phyloP scores from a whole-genome alignment of 2,329 filamentous ascomycete genomes.

The Emydomyces testavorans region DNA sequence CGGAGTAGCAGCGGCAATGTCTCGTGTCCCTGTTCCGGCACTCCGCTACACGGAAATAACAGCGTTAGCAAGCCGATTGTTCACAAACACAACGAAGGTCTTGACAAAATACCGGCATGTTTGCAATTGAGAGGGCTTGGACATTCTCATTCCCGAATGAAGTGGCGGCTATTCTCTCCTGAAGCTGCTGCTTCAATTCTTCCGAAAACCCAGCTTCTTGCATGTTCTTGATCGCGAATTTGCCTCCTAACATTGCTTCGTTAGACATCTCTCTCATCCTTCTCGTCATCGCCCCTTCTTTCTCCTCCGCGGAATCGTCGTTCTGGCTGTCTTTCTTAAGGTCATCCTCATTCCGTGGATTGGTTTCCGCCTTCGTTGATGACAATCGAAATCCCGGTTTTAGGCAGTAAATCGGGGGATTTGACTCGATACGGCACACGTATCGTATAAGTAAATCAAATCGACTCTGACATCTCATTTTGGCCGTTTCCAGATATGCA shows the following conservation, averaged over 20 bases:
- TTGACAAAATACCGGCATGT: constrained; percentile 37
- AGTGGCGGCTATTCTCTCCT: constrained; percentile 48
- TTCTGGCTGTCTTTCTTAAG: constrained; percentile 1
- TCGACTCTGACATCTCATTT: constrained; percentile 6
- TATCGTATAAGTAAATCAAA: constrained; percentile 15
- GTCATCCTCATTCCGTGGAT: constrained; percentile 12
- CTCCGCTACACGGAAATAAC: constrained; percentile 29
- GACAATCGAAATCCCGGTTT: not conserved
- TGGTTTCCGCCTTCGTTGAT: constrained; percentile 7
- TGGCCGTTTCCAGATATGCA: not conserved
- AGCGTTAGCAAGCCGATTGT: not conserved
- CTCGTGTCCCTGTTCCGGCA: constrained; percentile 57
- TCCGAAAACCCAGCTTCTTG: constrained; percentile 52
- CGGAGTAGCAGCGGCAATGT: constrained; percentile 53
- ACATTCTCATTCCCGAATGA: constrained; percentile 45
- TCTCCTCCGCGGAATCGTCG: constrained; percentile 20
- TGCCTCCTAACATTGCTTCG: constrained; percentile 45
- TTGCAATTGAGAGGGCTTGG: constrained; percentile 42
- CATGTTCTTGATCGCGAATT: constrained; percentile 46
- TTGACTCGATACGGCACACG: constrained; percentile 15
- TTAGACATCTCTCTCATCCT: constrained; percentile 50
- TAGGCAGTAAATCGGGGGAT: not conserved
- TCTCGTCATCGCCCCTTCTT: constrained; percentile 47
- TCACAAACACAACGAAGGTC: not conserved
- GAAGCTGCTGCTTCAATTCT: constrained; percentile 46